A percentile compares a stretch with the other conserved stretches of the same genome.
Evolutionary conservation across 1,284 basidiomycete genomes (phyloP).

Genomic region (Bondarzewia mesenterica): DNA sequence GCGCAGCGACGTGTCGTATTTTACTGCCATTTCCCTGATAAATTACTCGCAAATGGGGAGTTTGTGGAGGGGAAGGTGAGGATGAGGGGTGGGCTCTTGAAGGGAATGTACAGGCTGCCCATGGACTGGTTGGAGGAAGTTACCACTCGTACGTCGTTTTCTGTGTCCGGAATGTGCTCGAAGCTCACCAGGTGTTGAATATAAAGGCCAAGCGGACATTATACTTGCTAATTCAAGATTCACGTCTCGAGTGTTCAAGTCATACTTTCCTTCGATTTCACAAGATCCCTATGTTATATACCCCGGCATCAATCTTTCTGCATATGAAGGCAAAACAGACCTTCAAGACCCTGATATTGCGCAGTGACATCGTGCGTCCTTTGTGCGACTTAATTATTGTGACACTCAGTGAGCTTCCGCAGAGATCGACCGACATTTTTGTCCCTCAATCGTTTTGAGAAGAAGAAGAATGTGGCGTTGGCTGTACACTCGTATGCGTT

Average conservation of each 20-base stretch:
- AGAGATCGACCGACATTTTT: slow-evolving; percentile 74
- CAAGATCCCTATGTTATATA: slow-evolving; percentile 74
- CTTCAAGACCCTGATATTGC: slow-evolving; percentile 42
- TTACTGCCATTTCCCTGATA: slow-evolving; percentile 98
- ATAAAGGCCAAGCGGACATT: slow-evolving; percentile 74
- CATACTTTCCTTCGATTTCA: slow-evolving; percentile 67
- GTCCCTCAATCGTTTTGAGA: slow-evolving; percentile 93
- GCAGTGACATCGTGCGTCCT: slow-evolving; percentile 59
- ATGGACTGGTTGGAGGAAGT: slow-evolving; percentile 88
- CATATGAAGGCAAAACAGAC: slow-evolving; percentile 43
- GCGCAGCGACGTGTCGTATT: slow-evolving; percentile 80
- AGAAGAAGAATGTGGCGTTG: slow-evolving; percentile 86
- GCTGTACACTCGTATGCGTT: slow-evolving; percentile 76
- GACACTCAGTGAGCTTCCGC: slow-evolving; percentile 5
- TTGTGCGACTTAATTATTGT: neutral
- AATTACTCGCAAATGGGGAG: slow-evolving; percentile 76
- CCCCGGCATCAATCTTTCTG: slow-evolving; percentile 81
- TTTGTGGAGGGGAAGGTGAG: slow-evolving; percentile 47
- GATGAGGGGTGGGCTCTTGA: slow-evolving; percentile 43
- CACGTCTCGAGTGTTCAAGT: slow-evolving; percentile 73
- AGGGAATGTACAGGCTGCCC: slow-evolving; percentile 76
- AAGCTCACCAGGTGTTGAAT: too few relatives aligned
- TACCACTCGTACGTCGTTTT: slow-evolving; percentile 69
- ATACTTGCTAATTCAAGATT: slow-evolving; percentile 92
- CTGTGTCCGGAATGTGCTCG: neutral